Evolutionary conservation across 1,284 basidiomycete genomes (phyloP).

Genomic region (Erythrobasidium hasegawianum): DNA sequence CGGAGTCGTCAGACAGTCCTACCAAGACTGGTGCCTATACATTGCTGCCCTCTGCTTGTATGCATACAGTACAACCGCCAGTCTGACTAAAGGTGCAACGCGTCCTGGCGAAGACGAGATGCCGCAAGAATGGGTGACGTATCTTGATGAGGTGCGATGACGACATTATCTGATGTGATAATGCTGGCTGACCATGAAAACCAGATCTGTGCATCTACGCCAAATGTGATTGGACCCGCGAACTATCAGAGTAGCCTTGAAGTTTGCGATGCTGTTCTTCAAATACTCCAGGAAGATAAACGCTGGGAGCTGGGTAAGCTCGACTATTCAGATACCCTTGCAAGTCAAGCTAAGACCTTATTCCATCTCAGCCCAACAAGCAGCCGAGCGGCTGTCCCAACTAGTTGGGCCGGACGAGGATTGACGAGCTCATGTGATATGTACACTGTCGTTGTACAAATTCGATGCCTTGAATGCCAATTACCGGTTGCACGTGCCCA

Average conservation of each 20-base stretch:
- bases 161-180: too few relatives aligned
- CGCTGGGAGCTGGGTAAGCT: conserved; percentile 32
- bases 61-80: conserved; percentile 25
- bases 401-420: too few relatives aligned
- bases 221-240: conserved; percentile 14
- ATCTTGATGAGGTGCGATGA: conserved; percentile 21
- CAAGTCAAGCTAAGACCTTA: too few relatives aligned
- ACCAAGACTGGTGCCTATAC: conserved; percentile 66
- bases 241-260: neutral
- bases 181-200: too few relatives aligned
- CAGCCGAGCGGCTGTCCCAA: too few relatives aligned
- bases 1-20: conserved; percentile 13
- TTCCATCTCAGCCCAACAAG: too few relatives aligned
- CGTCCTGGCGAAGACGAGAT: neutral
- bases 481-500: too few relatives aligned
- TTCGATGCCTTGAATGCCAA: too few relatives aligned
- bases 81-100: neutral
- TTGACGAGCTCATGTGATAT: too few relatives aligned
- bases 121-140: conserved; percentile 11
- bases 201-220: conserved; percentile 22
- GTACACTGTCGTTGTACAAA: too few relatives aligned
- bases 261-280: conserved; percentile 42
- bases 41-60: conserved; percentile 49
- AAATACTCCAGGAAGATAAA: conserved; percentile 60
- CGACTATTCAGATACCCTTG: too few relatives aligned